Base-by-base conservation (phyloP, 441 rosid genomes). In the Eugenia klotzschiana region DNA sequence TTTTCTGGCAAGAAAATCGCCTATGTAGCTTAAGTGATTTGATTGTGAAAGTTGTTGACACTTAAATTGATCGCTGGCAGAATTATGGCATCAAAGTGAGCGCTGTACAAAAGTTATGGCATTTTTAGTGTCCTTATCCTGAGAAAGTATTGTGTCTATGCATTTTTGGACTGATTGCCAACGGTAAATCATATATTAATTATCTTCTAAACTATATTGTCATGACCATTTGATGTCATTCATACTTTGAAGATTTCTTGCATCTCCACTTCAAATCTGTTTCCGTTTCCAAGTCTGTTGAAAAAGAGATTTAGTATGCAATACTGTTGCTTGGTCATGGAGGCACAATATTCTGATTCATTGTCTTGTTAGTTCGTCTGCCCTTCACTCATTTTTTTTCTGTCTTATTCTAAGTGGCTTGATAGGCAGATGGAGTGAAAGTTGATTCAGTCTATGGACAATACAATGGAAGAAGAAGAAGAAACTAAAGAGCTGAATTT, bases 381-480 rank as follows among this genome's bases (percentile, higher is more conserved):
- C 8, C 77, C 77, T 64, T 64, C 0, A 33, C 77, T 64, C 43
- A 64, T 41, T 72, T 73, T 41, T 72, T 73, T 54, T 51, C 37
- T 58, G 55, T 82, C 73, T 69, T 82, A 14, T 69, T 82, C 13
- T 20, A n/a, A 82, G 87, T 33, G 55, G 82, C 60, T 49, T 86
- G 86, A 82, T 82, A 55, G 80, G 83, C 84, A 85, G 88, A 88
- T 86, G 90, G 90, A 85, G 82, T 84, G 43, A 85, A 81, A 81
- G 72, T 80, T 89, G 85, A 90, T 43, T 86, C 80, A 49, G 82
- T 81, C 49, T 18, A 64, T 60, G 74, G 81, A 84, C 84, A 82
- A 83, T 80, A 84, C 33, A 64, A 96, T 95, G 98, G 98, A 95
- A 86, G 97, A 94, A 81, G 92, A 91, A 83, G 95, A 90, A 89